Evolutionary conservation across 768 basidiomycete species (phyloP).

Genomic region (Psilocybe azurescens): DNA sequence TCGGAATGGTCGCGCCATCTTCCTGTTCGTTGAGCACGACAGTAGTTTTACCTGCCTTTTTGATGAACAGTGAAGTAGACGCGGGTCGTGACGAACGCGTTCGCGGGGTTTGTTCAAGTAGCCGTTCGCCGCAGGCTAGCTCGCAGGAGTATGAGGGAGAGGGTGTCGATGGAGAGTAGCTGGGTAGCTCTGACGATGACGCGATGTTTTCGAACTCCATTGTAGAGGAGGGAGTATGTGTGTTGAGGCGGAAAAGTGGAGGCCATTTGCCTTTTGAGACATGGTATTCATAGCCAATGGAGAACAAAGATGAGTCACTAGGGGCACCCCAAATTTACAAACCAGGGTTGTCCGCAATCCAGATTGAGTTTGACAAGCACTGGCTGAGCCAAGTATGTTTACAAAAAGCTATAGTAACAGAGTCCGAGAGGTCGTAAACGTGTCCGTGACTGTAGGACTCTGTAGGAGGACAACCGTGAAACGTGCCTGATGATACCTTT

Average conservation of each 20-base stretch:
- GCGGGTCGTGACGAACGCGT: slow-evolving; percentile 21
- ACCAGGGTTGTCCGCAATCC: background rate
- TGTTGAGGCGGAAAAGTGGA: background rate
- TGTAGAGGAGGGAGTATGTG: slow-evolving; percentile 10
- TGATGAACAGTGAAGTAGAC: slow-evolving; percentile 48
- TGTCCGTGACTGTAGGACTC: slow-evolving; percentile 1
- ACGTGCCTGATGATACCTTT: slow-evolving; percentile 7
- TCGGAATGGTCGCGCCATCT: slow-evolving; percentile 38
- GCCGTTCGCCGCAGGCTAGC: slow-evolving; percentile 55
- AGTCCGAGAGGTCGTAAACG: background rate
- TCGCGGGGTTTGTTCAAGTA: slow-evolving; percentile 54
- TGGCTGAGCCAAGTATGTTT: slow-evolving; percentile 1
- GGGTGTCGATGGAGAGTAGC: slow-evolving; percentile 58
- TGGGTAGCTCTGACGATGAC: slow-evolving; percentile 41
- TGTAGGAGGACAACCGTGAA: slow-evolving; percentile 1
- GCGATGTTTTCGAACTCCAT: slow-evolving; percentile 19
- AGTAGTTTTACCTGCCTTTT: slow-evolving; percentile 41
- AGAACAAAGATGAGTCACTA: slow-evolving; percentile 6
- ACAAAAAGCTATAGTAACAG: background rate
- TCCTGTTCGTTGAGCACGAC: slow-evolving; percentile 55
- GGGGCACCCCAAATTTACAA: background rate
- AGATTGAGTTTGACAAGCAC: background rate
- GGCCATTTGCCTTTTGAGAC: background rate
- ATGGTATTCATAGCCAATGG: slow-evolving; percentile 8
- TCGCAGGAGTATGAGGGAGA: slow-evolving; percentile 64